Base-by-base conservation (phyloP, 257 asterid species). In the Jaltomata sinuosa region DNA sequence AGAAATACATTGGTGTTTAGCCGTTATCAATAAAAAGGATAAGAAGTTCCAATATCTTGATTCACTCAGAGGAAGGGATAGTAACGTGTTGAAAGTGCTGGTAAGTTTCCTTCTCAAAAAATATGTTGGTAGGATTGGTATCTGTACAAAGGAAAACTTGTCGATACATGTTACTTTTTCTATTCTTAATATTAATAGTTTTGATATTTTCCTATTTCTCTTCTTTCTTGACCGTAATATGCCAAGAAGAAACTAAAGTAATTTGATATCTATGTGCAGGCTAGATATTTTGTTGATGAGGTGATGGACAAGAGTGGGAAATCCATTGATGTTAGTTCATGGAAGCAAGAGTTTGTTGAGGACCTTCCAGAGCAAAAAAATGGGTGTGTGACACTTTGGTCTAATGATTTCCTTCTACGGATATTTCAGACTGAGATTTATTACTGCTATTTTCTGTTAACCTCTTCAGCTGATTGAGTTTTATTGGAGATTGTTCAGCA, bases 1-100 rank as follows among this genome's bases (percentile, higher is more conserved):
- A 92, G 91, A 89, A 83, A 45, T 89, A 40, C 99, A 95, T 91
- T 97, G 99, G 99, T 95, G 99, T 89, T 89, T 97, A 81, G 99
- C 97, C 54, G 87, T 97, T 80, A 94, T 97, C 89, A 94, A 95
- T 88, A 93, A 89, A 84, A 94, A 90, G 94, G 99, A 95, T 21
- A 47, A 90, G 83, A 94, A 93, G 89, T 89, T 97, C 85, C 97
- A 97, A 86, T 97, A 95, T 91, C 98, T 97, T 84, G 99, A 97
- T 90, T 94, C 98, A 64, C 94, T 97, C 22, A 88, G 90, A 83
- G 95, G 96, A 82, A 50, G 38, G 78, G 98, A 97, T 85, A 10
- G 65, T 65, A 89, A 77, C 50, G 96, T 92, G 78, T 80, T 93
- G 89, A 80, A 88, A 85, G 90, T 84, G 62, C 89, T 97, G 96